Base-by-base conservation (phyloP, 805 yeast species). In the Citeromyces matritensis region DNA sequence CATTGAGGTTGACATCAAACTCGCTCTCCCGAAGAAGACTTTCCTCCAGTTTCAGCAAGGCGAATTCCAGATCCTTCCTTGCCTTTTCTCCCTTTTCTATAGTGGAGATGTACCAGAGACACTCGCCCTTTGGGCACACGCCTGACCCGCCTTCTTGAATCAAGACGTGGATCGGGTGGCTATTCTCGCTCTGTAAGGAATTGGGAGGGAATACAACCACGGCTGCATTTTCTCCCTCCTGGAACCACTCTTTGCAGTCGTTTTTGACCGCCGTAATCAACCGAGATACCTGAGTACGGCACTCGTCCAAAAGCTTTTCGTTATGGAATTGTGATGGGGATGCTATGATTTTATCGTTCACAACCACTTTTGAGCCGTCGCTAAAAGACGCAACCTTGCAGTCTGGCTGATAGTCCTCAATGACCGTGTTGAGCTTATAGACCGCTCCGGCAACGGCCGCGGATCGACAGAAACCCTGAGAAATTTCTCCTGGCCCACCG, bases 401-500 rank as follows among this genome's bases (percentile, higher is more conserved):
- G 17, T 51, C 56, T 24, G 77, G 71, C 49, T 88, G 88, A 54
- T 60, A 84, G 24, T 71, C 69, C 4, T 57, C 57, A 32, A 88
- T 53, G 26, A 63, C 57, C 10, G 91, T 77, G 47, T 77, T 73
- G 34, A 88, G 62, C 51, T 85, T 84, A 57, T 91, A 88, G 23
- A 93, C 83, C 33, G 96, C 79, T 33, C 97, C 97, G 12, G 91
- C 97, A 39, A 88, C 97, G 9, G 98, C 98, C 3, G 97, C 97
- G 35, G 94, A 80, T 43, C 98, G 68, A 57, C 96, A 88, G 53
- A 91, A 88, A 2, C 96, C 98, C 57, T 88, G 98, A 10, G 94
- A 76, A 17, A 88, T 60, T 55, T 88, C 98, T 33, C 97, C 95
- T 0, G 94, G 86, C 3, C 95, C 93, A 35, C 97, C 98, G 55